phyloP scores from a whole-genome alignment of 2,329 filamentous ascomycete species.

The Aspergillus jensenii region DNA sequence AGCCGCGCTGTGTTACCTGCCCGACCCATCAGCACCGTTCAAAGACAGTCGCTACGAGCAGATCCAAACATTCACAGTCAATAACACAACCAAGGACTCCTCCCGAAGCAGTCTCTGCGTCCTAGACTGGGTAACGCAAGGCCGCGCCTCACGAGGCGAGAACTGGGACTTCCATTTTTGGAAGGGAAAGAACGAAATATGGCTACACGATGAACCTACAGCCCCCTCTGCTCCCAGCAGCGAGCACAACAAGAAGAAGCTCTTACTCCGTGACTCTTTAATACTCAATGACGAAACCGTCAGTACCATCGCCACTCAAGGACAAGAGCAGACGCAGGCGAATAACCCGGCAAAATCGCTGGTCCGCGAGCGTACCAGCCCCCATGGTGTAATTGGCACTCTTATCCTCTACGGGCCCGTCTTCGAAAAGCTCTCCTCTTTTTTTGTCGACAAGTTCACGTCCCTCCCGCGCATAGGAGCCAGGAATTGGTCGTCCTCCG shows the following conservation, averaged over 20 bases:
- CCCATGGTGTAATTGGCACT: slow-evolving; percentile 77
- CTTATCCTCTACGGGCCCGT: slow-evolving; percentile 75
- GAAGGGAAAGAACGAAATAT: slow-evolving; percentile 82
- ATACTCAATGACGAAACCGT: slow-evolving; percentile 63
- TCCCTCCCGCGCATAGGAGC: slow-evolving; percentile 78
- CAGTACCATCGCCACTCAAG: slow-evolving; percentile 27
- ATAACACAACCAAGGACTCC: slow-evolving; percentile 39
- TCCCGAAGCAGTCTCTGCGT: slow-evolving; percentile 66
- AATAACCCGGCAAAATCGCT: slow-evolving; percentile 18
- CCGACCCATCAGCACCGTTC: slow-evolving; percentile 93
- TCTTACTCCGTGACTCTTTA: slow-evolving; percentile 83
- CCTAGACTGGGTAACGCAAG: slow-evolving; percentile 92
- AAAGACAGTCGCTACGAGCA: slow-evolving; percentile 81
- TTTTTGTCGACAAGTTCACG: slow-evolving; percentile 78
- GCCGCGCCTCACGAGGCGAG: slow-evolving; percentile 80
- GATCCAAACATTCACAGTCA: slow-evolving; percentile 71
- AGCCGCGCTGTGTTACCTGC: slow-evolving; percentile 65
- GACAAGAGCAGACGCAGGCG: slow-evolving; percentile 1
- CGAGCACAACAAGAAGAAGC: slow-evolving; percentile 44
- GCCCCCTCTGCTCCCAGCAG: background rate
- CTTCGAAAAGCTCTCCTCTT: slow-evolving; percentile 65
- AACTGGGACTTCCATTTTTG: slow-evolving; percentile 81
- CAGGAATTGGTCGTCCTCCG: slow-evolving; percentile 62
- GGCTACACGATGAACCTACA: slow-evolving; percentile 26
- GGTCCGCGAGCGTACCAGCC: slow-evolving; percentile 64